A percentile compares a stretch with the other conserved stretches of the same genome.
Conservation (phyloP, 257 asterid genomes). For the Penstemon barbatus region DNA sequence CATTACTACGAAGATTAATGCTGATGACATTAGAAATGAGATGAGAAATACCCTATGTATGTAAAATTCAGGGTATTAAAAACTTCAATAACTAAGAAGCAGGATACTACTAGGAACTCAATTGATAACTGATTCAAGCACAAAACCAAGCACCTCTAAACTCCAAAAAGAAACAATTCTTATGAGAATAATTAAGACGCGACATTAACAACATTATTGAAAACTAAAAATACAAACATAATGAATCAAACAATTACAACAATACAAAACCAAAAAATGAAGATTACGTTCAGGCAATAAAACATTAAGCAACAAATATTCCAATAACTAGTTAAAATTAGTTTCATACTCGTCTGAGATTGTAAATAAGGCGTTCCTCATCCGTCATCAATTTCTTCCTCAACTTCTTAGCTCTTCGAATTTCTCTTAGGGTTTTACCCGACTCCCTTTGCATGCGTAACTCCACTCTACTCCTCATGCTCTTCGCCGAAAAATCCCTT, state of each 20-base stretch:
- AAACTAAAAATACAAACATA: conserved; percentile 22
- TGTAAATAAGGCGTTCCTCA: conserved; percentile 78
- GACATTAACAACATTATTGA: not conserved
- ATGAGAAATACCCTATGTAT: too few species aligned
- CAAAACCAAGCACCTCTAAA: not conserved
- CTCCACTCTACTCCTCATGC: conserved; percentile 99
- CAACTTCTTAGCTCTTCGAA: conserved; percentile 76
- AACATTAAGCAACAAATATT: not conserved
- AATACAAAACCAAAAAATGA: not conserved
- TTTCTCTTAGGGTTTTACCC: conserved; percentile 77
- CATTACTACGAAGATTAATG: too few species aligned
- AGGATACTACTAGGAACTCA: not conserved
- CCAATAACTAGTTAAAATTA: not conserved
- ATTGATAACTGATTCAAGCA: not conserved
- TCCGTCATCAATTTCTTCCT: conserved; percentile 83
- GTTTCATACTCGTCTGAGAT: conserved; percentile 71
- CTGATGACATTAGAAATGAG: too few species aligned
- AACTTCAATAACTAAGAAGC: not conserved
- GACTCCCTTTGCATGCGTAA: conserved; percentile 76
- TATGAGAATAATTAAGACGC: not conserved
- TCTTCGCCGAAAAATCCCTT: conserved; percentile 70
- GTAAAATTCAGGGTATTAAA: too few species aligned
- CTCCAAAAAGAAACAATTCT: not conserved
- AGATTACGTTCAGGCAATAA: not conserved
- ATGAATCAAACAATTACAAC: conserved; percentile 5